phyloP scores from a whole-genome alignment of 2,329 filamentous ascomycete genomes.

The Colletotrichum phormii region DNA sequence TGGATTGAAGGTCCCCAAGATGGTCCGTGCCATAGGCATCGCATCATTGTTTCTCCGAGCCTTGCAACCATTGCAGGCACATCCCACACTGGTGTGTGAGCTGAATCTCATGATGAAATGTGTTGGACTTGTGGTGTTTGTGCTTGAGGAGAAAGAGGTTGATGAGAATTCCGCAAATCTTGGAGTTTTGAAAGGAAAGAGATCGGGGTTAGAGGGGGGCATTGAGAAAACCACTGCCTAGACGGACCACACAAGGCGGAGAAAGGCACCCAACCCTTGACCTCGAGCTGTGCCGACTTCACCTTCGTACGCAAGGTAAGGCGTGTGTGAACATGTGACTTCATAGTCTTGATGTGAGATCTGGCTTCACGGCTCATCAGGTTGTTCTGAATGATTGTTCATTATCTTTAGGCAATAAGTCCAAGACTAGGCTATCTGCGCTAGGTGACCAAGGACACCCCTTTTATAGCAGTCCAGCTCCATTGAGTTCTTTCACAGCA shows the following conservation, averaged over 20 bases:
- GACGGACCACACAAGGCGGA: neutral
- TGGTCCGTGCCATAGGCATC: constrained; percentile 17
- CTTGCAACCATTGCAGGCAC: constrained; percentile 18
- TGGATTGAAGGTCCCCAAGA: neutral
- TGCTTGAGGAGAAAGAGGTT: neutral
- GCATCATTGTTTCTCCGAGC: constrained; percentile 30
- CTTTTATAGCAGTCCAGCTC: constrained; percentile 6
- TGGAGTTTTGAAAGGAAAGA: neutral
- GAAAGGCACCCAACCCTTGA: neutral
- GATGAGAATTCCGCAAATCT: neutral
- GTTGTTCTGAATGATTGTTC: constrained; percentile 27
- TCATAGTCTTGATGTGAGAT: neutral
- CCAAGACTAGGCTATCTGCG: constrained; percentile 3
- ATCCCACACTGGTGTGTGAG: neutral
- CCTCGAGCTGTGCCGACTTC: neutral
- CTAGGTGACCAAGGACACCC: neutral
- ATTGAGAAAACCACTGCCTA: neutral
- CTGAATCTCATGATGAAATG: constrained; percentile 5
- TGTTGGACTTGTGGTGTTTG: neutral
- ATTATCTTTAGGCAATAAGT: constrained; percentile 35
- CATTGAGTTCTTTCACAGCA: neutral
- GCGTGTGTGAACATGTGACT: neutral
- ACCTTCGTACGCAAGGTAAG: neutral
- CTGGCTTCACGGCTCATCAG: neutral
- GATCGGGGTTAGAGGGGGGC: neutral